These are phyloP conservation scores for Dioscorea alata DNA, from an alignment of 106 monocot genomes.

Conservation along the genomic window DNA sequence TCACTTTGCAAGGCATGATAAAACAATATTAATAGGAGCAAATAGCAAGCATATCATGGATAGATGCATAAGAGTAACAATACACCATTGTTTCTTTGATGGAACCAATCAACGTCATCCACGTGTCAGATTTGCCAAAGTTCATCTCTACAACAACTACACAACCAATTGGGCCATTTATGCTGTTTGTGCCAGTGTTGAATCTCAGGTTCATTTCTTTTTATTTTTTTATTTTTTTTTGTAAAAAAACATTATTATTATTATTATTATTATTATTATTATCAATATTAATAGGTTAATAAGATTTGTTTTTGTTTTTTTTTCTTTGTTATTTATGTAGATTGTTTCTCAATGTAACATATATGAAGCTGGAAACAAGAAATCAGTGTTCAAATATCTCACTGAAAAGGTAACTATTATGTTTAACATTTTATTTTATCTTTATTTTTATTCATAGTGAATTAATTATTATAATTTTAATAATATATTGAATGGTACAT, in stretches of 20 bases:
- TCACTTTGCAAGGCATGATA: constrained; percentile 66
- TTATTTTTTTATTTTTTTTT: too few relatives aligned
- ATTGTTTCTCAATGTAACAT: constrained; percentile 82
- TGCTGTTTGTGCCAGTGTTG: constrained; percentile 87
- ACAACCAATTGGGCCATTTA: constrained; percentile 93
- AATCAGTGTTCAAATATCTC: constrained; percentile 62
- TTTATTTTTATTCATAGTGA: too few relatives aligned
- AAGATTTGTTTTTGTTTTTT: background rate
- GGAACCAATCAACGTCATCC: constrained; percentile 82
- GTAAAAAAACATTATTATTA: too few relatives aligned
- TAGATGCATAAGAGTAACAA: constrained; percentile 73
- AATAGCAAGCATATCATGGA: constrained; percentile 40
- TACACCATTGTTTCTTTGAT: constrained; percentile 94
- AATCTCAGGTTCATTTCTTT: constrained; percentile 53
- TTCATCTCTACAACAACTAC: constrained; percentile 93
- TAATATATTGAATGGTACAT: too few relatives aligned
- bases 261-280: too few relatives aligned
- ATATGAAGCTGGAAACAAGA: constrained; percentile 85
- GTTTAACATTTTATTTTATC: too few relatives aligned
- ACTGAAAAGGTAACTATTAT: constrained; percentile 62
- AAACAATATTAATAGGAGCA: constrained; percentile 74
- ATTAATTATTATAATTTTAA: too few relatives aligned
- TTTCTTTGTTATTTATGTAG: constrained; percentile 23
- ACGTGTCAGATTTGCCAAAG: constrained; percentile 77
- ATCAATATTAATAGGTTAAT: background rate